Evolutionary conservation across 495 filamentous ascomycete species (phyloP).

Genomic region (Xanthoparmelia taractica): DNA sequence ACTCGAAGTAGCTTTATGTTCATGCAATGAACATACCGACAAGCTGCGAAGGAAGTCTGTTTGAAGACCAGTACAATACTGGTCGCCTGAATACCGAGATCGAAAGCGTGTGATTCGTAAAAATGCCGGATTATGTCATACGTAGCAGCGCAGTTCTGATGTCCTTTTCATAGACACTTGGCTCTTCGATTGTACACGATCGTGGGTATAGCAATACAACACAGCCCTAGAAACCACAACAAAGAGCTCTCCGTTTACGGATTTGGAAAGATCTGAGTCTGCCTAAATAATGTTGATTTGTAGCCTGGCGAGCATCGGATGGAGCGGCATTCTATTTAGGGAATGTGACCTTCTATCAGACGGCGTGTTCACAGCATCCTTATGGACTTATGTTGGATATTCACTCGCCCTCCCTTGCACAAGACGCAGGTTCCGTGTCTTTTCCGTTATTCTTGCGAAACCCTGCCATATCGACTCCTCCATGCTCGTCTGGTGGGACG

Average conservation of each 20-base stretch:
- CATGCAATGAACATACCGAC: neutral
- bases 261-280: neutral
- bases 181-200: neutral
- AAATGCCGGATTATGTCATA: neutral
- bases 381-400: neutral
- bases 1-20: neutral
- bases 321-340: neutral
- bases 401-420: neutral
- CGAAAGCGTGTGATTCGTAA: neutral
- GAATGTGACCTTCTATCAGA: neutral
- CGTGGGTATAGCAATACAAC: neutral
- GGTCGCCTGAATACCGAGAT: neutral
- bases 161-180: neutral
- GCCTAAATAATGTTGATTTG: neutral
- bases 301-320: neutral
- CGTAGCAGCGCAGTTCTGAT: slow-evolving; percentile 1
- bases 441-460: neutral
- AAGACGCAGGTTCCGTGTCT: neutral
- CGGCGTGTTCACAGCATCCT: neutral
- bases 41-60: neutral
- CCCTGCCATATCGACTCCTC: neutral
- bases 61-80: neutral
- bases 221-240: neutral
- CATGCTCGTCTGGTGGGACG: neutral
- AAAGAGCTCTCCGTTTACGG: neutral